Conservation (phyloP, 2,329 filamentous ascomycete species). For the Chaetomium sp. region DNA sequence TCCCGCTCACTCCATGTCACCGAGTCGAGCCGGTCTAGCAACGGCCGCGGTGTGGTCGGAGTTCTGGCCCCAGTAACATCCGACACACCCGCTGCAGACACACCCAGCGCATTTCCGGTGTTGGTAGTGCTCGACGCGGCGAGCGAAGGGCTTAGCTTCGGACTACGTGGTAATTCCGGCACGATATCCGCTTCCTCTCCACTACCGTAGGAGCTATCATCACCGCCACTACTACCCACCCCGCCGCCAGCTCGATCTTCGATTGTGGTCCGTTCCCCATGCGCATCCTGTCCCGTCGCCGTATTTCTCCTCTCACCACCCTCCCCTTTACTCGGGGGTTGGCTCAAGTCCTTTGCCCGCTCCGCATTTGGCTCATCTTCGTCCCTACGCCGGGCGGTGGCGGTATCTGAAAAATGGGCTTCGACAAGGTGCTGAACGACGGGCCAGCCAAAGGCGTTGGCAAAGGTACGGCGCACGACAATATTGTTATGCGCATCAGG, state of each 20-base stretch:
- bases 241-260: not conserved
- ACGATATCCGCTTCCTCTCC: conserved; percentile 41
- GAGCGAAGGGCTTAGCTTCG: not conserved
- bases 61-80: not conserved
- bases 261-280: conserved; percentile 1
- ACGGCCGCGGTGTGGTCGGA: conserved; percentile 23
- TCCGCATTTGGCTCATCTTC: conserved; percentile 62
- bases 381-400: conserved; percentile 58
- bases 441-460: conserved; percentile 96
- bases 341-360: conserved; percentile 55
- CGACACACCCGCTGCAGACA: conserved; percentile 2
- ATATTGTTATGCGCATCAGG: conserved; percentile 99
- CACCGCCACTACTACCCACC: conserved; percentile 21
- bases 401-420: conserved; percentile 81
- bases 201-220: conserved; percentile 19
- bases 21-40: conserved; percentile 41
- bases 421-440: conserved; percentile 93
- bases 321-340: conserved; percentile 48
- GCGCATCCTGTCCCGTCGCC: conserved; percentile 30
- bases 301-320: conserved; percentile 56
- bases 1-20: conserved; percentile 61
- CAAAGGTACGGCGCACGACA: conserved; percentile 90
- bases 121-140: not conserved
- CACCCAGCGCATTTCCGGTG: conserved; percentile 5
- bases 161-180: conserved; percentile 36